Conservation (phyloP, 495 filamentous ascomycete genomes). For the Aspergillus indologenus region DNA sequence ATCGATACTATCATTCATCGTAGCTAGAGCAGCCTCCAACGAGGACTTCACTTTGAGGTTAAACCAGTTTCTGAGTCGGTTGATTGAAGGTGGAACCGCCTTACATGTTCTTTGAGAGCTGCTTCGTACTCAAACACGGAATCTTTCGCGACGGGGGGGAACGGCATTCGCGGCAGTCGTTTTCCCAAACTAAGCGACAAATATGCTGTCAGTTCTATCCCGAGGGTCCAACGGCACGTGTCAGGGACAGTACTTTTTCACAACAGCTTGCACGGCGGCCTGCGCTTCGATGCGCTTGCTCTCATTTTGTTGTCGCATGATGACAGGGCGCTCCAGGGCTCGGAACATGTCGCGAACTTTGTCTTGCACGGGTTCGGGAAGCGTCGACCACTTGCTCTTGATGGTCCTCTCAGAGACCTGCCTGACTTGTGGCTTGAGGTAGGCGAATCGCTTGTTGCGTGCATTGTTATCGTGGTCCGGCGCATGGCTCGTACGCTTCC, state of each 20-base stretch:
- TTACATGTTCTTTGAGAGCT: conserved; percentile 55
- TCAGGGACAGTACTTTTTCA: conserved; percentile 39
- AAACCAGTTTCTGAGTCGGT: conserved; percentile 13
- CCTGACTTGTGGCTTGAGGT: conserved; percentile 49
- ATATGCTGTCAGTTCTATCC: neutral
- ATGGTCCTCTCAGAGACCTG: conserved; percentile 55
- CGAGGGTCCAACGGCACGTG: too few species aligned
- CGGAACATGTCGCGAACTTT: conserved; percentile 53
- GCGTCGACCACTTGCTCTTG: conserved; percentile 56
- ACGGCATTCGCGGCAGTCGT: conserved; percentile 55
- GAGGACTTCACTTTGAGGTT: conserved; percentile 31
- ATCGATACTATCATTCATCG: conserved; percentile 51
- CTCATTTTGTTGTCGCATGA: conserved; percentile 53
- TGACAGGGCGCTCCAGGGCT: conserved; percentile 53
- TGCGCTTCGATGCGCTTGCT: conserved; percentile 56
- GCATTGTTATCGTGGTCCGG: conserved; percentile 23
- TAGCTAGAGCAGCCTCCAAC: conserved; percentile 51
- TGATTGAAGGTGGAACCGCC: conserved; percentile 6
- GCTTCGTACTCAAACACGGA: conserved; percentile 59
- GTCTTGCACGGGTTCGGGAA: conserved; percentile 49
- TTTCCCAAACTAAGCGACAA: conserved; percentile 37
- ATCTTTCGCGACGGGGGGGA: conserved; percentile 56
- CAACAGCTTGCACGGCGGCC: conserved; percentile 45
- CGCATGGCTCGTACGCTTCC: conserved; percentile 30
- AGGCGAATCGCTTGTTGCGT: conserved; percentile 37